Evolutionary conservation across 129 eudicot genomes (phyloP).

Genomic region (Flaveria linearis): DNA sequence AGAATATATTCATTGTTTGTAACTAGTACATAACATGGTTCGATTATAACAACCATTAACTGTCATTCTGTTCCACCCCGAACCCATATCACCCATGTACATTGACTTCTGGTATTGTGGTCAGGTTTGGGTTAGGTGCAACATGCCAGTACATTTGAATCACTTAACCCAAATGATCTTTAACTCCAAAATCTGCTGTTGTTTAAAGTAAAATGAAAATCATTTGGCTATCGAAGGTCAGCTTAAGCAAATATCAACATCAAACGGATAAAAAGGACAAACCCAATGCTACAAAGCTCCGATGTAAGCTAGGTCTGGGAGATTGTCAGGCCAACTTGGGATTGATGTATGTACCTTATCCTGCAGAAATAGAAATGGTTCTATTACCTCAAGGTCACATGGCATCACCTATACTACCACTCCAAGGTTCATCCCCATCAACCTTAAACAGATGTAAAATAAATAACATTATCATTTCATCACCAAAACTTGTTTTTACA

Average conservation of each 20-base stretch:
- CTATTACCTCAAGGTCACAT: too few species aligned
- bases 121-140: neutral
- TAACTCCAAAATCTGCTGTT: neutral
- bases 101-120: neutral
- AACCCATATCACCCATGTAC: neutral
- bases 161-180: neutral
- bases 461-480: constrained; percentile 10
- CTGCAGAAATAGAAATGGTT: too few species aligned
- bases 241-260: neutral
- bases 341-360: too few species aligned
- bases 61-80: neutral
- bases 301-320: too few species aligned
- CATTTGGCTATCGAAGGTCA: neutral
- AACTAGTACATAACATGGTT: constrained; percentile 33
- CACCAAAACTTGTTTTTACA: neutral
- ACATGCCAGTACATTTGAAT: too few species aligned
- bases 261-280: too few species aligned
- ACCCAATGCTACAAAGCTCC: too few species aligned
- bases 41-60: constrained; percentile 5
- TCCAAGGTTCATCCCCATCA: neutral
- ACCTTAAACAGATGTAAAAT: constrained; percentile 9
- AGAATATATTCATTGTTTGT: constrained; percentile 36
- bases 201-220: neutral
- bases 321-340: too few species aligned
- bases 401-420: neutral